These are phyloP conservation scores for Pascua guehoae DNA, from an alignment of 1,284 basidiomycete species.

Conservation along the genomic window DNA sequence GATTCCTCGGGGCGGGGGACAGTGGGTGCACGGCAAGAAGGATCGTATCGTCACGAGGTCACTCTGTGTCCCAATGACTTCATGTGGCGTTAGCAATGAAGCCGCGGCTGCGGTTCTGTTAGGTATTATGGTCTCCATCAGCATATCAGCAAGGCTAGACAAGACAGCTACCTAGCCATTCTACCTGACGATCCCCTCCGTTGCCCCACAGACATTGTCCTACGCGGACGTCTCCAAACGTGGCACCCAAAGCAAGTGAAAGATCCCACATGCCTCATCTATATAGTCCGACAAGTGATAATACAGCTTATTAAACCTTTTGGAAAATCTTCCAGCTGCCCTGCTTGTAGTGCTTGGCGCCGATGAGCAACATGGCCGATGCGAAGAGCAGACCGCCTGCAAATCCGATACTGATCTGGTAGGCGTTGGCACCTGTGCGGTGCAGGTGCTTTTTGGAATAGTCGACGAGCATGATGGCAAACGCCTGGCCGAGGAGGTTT, in stretches of 20 bases:
- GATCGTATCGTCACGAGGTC: too few relatives aligned
- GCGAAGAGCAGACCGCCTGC: conserved; percentile 45
- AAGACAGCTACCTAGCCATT: too few relatives aligned
- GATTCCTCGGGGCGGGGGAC: too few relatives aligned
- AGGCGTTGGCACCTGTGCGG: conserved; percentile 39
- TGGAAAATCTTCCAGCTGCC: conserved; percentile 27
- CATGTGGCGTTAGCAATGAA: too few relatives aligned
- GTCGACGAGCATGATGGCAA: conserved; percentile 47
- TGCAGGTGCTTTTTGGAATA: conserved; percentile 40
- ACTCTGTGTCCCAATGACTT: too few relatives aligned
- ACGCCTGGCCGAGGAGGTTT: conserved; percentile 46
- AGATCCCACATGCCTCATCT: background rate
- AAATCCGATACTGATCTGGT: conserved; percentile 48
- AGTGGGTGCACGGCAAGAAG: too few relatives aligned
- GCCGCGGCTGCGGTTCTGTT: too few relatives aligned
- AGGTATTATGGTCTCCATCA: too few relatives aligned
- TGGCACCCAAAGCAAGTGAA: background rate
- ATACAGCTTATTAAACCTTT: conserved; percentile 7
- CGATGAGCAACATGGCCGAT: conserved; percentile 33
- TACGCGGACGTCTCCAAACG: too few relatives aligned
- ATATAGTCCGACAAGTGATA: background rate
- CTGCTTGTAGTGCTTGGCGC: conserved; percentile 45
- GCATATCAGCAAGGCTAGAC: background rate
- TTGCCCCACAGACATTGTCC: too few relatives aligned
- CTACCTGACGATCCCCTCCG: too few relatives aligned